phyloP scores from a whole-genome alignment of 345 rosid genomes.

The Bretschneidera sinensis region DNA sequence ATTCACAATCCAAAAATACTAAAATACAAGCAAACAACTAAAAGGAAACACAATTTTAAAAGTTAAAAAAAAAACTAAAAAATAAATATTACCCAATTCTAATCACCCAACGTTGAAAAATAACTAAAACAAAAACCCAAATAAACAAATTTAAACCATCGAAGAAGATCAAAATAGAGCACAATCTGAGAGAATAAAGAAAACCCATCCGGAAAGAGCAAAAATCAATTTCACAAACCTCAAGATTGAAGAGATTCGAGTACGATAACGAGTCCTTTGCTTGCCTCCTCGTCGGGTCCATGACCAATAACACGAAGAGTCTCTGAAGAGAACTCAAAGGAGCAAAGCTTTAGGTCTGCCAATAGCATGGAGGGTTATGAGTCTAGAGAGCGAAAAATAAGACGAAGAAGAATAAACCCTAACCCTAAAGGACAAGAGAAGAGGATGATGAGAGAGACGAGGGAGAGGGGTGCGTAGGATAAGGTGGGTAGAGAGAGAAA shows the following conservation, averaged over 20 bases:
- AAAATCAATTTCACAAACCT: slow-evolving; percentile 46
- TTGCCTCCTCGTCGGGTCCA: slow-evolving; percentile 66
- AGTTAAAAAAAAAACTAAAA: too few species aligned
- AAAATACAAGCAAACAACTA: slow-evolving; percentile 2
- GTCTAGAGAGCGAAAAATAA: slow-evolving; percentile 8
- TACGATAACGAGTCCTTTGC: slow-evolving; percentile 54
- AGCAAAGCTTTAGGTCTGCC: slow-evolving; percentile 27
- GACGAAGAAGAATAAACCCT: slow-evolving; percentile 22
- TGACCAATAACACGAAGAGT: slow-evolving; percentile 22
- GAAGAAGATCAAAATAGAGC: not conserved
- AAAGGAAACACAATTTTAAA: not conserved
- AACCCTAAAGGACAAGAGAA: slow-evolving; percentile 29
- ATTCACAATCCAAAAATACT: slow-evolving; percentile 3
- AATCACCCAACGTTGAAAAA: too few species aligned
- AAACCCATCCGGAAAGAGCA: slow-evolving; percentile 17
- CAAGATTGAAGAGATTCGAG: slow-evolving; percentile 89
- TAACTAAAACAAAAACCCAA: too few species aligned
- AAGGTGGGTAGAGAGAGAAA: slow-evolving; percentile 20
- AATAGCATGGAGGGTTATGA: slow-evolving; percentile 22
- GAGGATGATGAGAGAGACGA: slow-evolving; percentile 16
- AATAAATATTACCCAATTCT: too few species aligned
- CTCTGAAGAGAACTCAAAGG: slow-evolving; percentile 17
- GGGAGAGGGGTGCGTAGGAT: slow-evolving; percentile 44
- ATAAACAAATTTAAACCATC: too few species aligned
- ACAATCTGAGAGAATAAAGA: not conserved